Evolutionary conservation across 2,329 filamentous ascomycete species (phyloP).

Genomic region (Fusarium nisikadoi): DNA sequence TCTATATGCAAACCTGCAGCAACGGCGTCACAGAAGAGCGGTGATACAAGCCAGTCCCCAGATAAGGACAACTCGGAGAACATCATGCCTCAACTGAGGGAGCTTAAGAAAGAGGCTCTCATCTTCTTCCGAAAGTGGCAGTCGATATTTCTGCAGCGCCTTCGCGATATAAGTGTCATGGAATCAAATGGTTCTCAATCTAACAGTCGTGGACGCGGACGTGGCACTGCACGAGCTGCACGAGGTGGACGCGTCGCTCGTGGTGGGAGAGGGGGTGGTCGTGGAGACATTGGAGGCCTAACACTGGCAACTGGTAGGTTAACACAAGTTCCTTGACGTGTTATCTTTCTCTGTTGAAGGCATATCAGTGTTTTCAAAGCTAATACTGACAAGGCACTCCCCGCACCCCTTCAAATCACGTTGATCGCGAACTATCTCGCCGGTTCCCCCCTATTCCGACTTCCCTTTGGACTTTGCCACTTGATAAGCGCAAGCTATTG

Average conservation of each 20-base stretch:
- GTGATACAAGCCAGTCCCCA: constrained; percentile 44
- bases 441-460: constrained; percentile 71
- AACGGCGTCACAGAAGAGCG: constrained; percentile 34
- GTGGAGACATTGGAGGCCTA: constrained; percentile 40
- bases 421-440: constrained; percentile 59
- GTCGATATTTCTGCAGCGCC: constrained; percentile 72
- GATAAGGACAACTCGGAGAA: constrained; percentile 49
- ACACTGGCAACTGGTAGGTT: constrained; percentile 52
- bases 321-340: background rate
- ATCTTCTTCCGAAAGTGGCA: constrained; percentile 85
- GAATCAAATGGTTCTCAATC: constrained; percentile 48
- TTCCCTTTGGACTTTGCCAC: constrained; percentile 66
- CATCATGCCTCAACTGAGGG: constrained; percentile 62
- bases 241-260: constrained; percentile 46
- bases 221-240: constrained; percentile 45
- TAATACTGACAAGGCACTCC: constrained; percentile 48
- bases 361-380: background rate
- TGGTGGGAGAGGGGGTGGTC: constrained; percentile 47
- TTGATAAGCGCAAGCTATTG: constrained; percentile 72
- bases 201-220: constrained; percentile 50
- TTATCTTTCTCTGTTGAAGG: background rate
- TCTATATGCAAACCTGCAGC: constrained; percentile 3
- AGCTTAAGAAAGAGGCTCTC: constrained; percentile 76
- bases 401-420: constrained; percentile 54
- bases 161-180: constrained; percentile 73